Percentiles rank a stretch among this genome's conserved stretches.
phyloP scores from a whole-genome alignment of 106 monocot genomes.

The Ottelia alismoides region DNA sequence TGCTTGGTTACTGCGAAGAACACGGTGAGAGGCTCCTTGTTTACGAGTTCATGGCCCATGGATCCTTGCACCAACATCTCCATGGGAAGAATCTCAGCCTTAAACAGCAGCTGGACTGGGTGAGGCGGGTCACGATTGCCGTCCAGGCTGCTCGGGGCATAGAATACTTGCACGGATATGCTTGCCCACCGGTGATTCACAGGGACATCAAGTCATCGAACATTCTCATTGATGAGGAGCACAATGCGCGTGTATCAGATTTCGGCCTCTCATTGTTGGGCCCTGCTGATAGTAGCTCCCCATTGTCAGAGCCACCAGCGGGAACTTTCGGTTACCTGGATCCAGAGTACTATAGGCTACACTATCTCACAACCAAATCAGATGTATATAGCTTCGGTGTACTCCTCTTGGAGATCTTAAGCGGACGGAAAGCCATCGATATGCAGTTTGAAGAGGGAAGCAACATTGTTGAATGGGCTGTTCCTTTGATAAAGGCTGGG shows the following conservation, averaged over 20 bases:
- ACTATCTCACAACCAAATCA: constrained; percentile 95
- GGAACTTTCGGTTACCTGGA: constrained; percentile 96
- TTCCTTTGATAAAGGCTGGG: constrained; percentile 73
- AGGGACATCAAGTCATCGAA: constrained; percentile 98
- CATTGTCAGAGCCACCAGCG: constrained; percentile 87
- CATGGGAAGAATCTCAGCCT: constrained; percentile 55
- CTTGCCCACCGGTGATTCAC: constrained; percentile 97
- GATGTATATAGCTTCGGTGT: constrained; percentile 99
- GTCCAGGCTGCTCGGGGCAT: constrained; percentile 95
- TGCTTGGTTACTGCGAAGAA: constrained; percentile 96
- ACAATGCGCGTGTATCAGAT: constrained; percentile 89
- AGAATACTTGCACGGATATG: constrained; percentile 96
- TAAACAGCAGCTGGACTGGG: constrained; percentile 64
- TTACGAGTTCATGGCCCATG: constrained; percentile 99
- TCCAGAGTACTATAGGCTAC: constrained; percentile 94
- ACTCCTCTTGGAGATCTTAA: constrained; percentile 82
- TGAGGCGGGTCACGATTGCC: constrained; percentile 80
- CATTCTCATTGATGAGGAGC: constrained; percentile 94
- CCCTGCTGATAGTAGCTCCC: constrained; percentile 61
- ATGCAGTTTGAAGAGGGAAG: constrained; percentile 93
- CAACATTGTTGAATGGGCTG: constrained; percentile 96
- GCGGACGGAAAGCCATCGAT: constrained; percentile 90
- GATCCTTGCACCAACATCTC: constrained; percentile 88
- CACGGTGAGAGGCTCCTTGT: constrained; percentile 84
- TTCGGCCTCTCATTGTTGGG: constrained; percentile 92